These are phyloP conservation scores for Elsinoe perseae DNA, from an alignment of 2,329 filamentous ascomycete genomes.

Conservation along the genomic window DNA sequence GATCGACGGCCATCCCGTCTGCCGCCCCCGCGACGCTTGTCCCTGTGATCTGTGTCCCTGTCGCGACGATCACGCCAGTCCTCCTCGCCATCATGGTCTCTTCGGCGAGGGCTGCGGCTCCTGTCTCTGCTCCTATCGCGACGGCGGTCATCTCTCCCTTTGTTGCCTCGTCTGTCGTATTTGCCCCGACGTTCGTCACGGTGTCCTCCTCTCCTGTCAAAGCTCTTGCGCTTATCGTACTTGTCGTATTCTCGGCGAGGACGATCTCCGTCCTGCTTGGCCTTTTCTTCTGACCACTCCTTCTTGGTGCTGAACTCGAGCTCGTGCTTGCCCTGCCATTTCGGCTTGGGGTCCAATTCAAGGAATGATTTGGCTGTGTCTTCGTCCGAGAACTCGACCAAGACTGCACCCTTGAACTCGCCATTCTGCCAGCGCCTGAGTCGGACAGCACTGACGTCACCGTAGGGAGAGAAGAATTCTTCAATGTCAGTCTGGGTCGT, in stretches of 20 bases:
- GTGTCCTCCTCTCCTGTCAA: conserved; percentile 8
- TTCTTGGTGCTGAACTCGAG: conserved; percentile 81
- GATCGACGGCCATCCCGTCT: neutral
- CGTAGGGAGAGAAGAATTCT: conserved; percentile 77
- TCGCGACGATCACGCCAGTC: conserved; percentile 18
- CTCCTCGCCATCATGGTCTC: conserved; percentile 22
- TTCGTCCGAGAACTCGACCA: conserved; percentile 80
- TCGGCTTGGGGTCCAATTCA: conserved; percentile 67
- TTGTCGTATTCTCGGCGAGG: conserved; percentile 28
- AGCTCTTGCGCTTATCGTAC: conserved; percentile 24
- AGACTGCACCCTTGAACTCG: conserved; percentile 91
- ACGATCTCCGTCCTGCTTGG: conserved; percentile 29
- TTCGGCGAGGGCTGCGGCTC: conserved; percentile 14
- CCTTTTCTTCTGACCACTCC: conserved; percentile 59
- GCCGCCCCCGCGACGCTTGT: neutral
- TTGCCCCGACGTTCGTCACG: conserved; percentile 9
- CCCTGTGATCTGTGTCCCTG: conserved; percentile 5
- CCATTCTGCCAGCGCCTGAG: conserved; percentile 67
- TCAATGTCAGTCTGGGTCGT: conserved; percentile 91
- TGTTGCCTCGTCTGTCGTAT: neutral
- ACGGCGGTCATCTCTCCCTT: neutral
- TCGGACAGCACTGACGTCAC: conserved; percentile 72
- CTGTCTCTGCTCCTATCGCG: conserved; percentile 11
- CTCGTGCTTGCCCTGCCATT: conserved; percentile 60
- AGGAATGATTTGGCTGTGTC: conserved; percentile 76